phyloP scores from a whole-genome alignment of 805 yeast genomes.

The Spathaspora boniae region DNA sequence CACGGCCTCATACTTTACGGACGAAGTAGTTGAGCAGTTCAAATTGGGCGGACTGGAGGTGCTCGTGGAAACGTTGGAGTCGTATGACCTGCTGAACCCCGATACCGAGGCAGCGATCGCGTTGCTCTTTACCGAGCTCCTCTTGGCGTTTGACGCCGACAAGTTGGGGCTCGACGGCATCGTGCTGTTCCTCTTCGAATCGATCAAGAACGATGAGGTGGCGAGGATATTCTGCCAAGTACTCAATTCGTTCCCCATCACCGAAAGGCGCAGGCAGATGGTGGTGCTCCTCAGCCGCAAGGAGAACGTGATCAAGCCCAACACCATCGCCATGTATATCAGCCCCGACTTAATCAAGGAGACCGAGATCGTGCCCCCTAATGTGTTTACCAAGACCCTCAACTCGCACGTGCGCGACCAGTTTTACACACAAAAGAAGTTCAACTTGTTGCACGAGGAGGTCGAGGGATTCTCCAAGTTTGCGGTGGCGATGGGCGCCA shows the following conservation, averaged over 20 bases:
- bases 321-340: slow-evolving; percentile 29
- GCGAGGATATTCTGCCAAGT: slow-evolving; percentile 38
- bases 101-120: slow-evolving; percentile 18
- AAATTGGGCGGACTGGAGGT: slow-evolving; percentile 27
- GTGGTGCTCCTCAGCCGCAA: slow-evolving; percentile 19
- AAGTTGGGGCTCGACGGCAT: slow-evolving; percentile 13
- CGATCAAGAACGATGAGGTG: slow-evolving; percentile 27
- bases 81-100: slow-evolving; percentile 17
- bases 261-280: slow-evolving; percentile 19
- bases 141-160: slow-evolving; percentile 24
- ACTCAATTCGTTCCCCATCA: slow-evolving; percentile 33
- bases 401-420: slow-evolving; percentile 38
- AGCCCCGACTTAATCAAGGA: slow-evolving; percentile 25
- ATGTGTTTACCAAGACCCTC: slow-evolving; percentile 33
- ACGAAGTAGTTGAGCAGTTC: slow-evolving; percentile 30
- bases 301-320: slow-evolving; percentile 24
- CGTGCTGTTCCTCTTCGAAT: slow-evolving; percentile 21
- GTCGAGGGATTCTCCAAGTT: slow-evolving; percentile 74
- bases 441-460: slow-evolving; percentile 68
- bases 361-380: slow-evolving; percentile 28
- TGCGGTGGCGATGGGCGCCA: slow-evolving; percentile 43
- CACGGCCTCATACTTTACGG: slow-evolving; percentile 22
- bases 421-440: slow-evolving; percentile 51
- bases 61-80: slow-evolving; percentile 28
- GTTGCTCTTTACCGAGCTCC: slow-evolving; percentile 30